Conservation (phyloP, 345 rosid species). For the Gossypium bickii region DNA sequence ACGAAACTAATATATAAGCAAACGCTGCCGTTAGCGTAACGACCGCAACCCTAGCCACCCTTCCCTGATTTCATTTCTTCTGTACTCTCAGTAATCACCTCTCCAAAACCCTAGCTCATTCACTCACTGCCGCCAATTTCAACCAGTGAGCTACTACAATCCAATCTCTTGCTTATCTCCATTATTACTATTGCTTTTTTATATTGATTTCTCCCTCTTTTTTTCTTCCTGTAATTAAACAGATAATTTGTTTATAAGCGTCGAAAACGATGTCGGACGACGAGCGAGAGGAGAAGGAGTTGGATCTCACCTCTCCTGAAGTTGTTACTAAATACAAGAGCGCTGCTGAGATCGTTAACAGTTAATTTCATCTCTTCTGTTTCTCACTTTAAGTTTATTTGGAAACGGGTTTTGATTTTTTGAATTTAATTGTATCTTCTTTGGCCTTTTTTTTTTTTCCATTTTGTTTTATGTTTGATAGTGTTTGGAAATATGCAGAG, state of each 20-base stretch:
- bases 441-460: not conserved
- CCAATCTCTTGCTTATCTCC: not conserved
- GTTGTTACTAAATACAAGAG: constrained; percentile 92
- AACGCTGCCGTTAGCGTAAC: constrained; percentile 5
- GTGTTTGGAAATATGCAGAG: constrained; percentile 42
- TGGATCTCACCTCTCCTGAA: constrained; percentile 90
- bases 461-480: not conserved
- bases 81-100: not conserved
- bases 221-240: not conserved
- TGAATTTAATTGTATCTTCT: not conserved
- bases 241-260: constrained; percentile 4
- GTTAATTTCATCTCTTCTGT: constrained; percentile 30
- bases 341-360: constrained; percentile 95
- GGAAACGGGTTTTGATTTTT: not conserved
- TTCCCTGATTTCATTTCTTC: not conserved
- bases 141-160: not conserved
- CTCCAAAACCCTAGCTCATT: constrained; percentile 11
- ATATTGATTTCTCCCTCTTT: not conserved
- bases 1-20: not conserved
- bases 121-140: not conserved
- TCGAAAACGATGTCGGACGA: constrained; percentile 83
- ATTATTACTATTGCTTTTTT: not conserved
- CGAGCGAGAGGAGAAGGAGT: constrained; percentile 93
- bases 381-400: not conserved
- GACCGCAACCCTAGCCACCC: not conserved